These are phyloP conservation scores for Pachysandra terminalis DNA, from an alignment of 164 flowering plant species.

Conservation along the genomic window DNA sequence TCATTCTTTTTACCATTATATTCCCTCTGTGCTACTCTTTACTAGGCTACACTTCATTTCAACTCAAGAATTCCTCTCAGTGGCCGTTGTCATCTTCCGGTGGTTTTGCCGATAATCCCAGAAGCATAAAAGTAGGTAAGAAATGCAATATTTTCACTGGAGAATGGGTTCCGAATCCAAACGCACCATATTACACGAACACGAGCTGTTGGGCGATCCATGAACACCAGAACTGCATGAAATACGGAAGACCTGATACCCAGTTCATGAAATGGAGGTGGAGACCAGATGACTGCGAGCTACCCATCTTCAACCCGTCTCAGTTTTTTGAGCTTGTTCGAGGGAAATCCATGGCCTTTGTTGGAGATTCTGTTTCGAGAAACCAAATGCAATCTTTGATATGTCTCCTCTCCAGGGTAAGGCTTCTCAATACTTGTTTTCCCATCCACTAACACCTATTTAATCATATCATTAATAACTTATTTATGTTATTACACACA, in stretches of 20 bases:
- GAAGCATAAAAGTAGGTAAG: background rate
- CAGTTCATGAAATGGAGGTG: conserved; percentile 78
- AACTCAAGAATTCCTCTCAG: background rate
- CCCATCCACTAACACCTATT: no score
- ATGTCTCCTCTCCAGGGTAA: conserved; percentile 73
- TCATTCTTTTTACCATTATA: conserved; percentile 28
- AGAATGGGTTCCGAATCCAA: conserved; percentile 62
- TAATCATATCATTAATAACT: no score
- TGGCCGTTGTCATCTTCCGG: conserved; percentile 9
- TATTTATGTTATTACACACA: no score
- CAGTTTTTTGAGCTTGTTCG: conserved; percentile 53
- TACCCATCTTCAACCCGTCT: conserved; percentile 54
- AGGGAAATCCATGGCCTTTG: conserved; percentile 66
- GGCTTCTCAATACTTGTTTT: background rate
- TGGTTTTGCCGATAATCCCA: background rate
- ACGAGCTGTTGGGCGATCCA: conserved; percentile 73
- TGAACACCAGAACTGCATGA: conserved; percentile 76
- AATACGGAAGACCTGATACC: conserved; percentile 57
- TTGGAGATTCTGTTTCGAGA: conserved; percentile 76
- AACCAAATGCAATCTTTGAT: conserved; percentile 85
- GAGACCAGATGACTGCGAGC: conserved; percentile 71
- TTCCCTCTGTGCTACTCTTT: conserved; percentile 32
- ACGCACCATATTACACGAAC: conserved; percentile 68
- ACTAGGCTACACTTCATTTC: conserved; percentile 13
- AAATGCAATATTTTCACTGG: conserved; percentile 61